These are phyloP conservation scores for Adansonia grandidieri DNA, from an alignment of 441 rosid species.

Conservation along the genomic window DNA sequence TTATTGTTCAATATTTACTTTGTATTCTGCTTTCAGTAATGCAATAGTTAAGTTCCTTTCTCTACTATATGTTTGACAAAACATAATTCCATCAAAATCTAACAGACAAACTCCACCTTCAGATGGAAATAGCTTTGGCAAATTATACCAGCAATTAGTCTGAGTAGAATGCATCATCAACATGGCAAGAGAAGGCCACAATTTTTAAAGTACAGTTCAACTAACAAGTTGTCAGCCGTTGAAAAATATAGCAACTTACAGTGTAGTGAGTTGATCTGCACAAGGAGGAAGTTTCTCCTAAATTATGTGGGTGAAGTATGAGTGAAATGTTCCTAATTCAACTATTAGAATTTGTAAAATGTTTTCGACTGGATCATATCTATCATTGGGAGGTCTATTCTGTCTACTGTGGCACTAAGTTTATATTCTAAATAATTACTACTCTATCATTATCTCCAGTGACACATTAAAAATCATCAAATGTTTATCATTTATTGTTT, in stretches of 20 bases:
- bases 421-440: slow-evolving; percentile 3
- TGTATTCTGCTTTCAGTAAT: not conserved
- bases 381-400: not conserved
- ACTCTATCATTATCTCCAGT: not conserved
- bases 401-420: slow-evolving; percentile 15
- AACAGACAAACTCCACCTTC: not conserved
- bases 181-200: not conserved
- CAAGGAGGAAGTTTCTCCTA: slow-evolving; percentile 26
- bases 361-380: not conserved
- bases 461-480: not conserved
- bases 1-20: not conserved
- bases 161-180: not conserved
- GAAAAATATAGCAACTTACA: too few species aligned
- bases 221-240: too few species aligned
- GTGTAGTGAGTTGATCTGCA: not conserved
- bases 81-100: not conserved
- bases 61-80: not conserved
- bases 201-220: not conserved
- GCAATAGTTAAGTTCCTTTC: not conserved
- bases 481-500: not conserved
- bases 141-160: not conserved
- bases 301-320: slow-evolving; percentile 10
- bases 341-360: slow-evolving; percentile 19
- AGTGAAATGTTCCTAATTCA: not conserved
- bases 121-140: not conserved